phyloP scores from a whole-genome alignment of 2,329 filamentous ascomycete genomes.

The Ceratocystis eucalypticola region DNA sequence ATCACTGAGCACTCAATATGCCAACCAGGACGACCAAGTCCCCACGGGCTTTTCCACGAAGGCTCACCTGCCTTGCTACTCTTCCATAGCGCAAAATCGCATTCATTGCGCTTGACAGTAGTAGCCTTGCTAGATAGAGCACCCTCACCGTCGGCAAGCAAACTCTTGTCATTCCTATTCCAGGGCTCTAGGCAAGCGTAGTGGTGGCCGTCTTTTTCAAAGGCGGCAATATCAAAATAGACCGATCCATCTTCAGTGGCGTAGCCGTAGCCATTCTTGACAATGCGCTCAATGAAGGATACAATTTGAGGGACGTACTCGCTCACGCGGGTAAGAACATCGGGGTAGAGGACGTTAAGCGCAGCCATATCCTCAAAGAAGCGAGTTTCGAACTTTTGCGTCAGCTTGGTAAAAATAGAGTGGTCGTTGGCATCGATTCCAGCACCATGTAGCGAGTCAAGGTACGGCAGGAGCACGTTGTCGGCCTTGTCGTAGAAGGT shows the following conservation, averaged over 20 bases:
- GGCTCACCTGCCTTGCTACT: constrained; percentile 84
- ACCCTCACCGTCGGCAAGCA: constrained; percentile 83
- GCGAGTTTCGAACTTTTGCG: constrained; percentile 70
- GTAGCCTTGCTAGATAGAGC: constrained; percentile 50
- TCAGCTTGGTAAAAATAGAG: constrained; percentile 73
- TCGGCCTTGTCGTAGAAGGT: constrained; percentile 43
- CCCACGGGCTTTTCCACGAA: constrained; percentile 79
- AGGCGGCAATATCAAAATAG: constrained; percentile 82
- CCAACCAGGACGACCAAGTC: constrained; percentile 79
- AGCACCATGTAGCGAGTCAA: constrained; percentile 57
- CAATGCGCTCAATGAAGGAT: constrained; percentile 66
- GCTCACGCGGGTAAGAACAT: constrained; percentile 77
- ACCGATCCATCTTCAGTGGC: constrained; percentile 62
- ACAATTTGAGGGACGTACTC: constrained; percentile 84
- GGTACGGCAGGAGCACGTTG: constrained; percentile 64
- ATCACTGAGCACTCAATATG: constrained; percentile 96
- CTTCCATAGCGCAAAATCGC: constrained; percentile 92
- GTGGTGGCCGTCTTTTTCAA: constrained; percentile 69
- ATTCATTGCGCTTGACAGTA: constrained; percentile 56
- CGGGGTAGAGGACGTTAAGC: constrained; percentile 71
- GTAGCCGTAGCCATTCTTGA: constrained; percentile 79
- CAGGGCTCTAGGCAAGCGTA: constrained; percentile 80
- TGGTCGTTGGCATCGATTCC: constrained; percentile 48
- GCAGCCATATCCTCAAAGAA: constrained; percentile 81
- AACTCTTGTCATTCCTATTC: constrained; percentile 66